Percentiles rank a stretch among this genome's conserved stretches.
These are phyloP conservation scores for Sextonia rubra DNA, from an alignment of 164 flowering plant genomes.

Conservation along the genomic window DNA sequence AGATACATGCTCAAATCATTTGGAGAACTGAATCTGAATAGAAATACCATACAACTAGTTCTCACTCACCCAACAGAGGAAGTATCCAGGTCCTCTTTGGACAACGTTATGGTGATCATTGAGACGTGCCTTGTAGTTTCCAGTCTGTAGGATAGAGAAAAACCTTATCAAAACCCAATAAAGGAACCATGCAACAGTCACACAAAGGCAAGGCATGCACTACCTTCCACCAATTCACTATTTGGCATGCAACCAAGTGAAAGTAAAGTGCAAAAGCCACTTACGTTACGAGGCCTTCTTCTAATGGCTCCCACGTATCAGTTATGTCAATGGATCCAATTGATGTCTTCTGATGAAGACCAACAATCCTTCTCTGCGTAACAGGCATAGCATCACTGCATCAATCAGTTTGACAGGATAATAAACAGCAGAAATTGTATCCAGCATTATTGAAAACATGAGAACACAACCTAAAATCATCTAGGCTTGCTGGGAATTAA, in stretches of 20 bases:
- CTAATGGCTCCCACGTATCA: constrained; percentile 68
- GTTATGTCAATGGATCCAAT: constrained; percentile 67
- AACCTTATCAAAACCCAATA: neutral
- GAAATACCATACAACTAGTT: neutral
- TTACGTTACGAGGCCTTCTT: constrained; percentile 75
- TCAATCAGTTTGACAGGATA: neutral
- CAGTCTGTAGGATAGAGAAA: constrained; percentile 28
- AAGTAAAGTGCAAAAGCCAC: constrained; percentile 8
- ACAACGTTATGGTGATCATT: constrained; percentile 53
- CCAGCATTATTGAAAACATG: neutral
- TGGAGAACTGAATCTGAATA: neutral
- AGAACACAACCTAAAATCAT: neutral
- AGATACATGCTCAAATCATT: neutral
- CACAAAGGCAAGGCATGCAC: neutral
- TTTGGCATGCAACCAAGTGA: neutral
- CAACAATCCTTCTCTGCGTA: constrained; percentile 60
- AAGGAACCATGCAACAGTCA: neutral
- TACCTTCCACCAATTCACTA: neutral
- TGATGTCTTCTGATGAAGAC: constrained; percentile 56
- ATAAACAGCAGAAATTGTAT: neutral
- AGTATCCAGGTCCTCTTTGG: constrained; percentile 52
- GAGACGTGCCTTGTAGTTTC: constrained; percentile 70
- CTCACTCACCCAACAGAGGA: constrained; percentile 45
- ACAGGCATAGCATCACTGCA: neutral
- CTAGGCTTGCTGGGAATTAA: neutral